A percentile compares a stretch with the other conserved stretches of the same genome.
These are phyloP conservation scores for Claviceps spartinae DNA, from an alignment of 2,329 filamentous ascomycete species.

Conservation along the genomic window DNA sequence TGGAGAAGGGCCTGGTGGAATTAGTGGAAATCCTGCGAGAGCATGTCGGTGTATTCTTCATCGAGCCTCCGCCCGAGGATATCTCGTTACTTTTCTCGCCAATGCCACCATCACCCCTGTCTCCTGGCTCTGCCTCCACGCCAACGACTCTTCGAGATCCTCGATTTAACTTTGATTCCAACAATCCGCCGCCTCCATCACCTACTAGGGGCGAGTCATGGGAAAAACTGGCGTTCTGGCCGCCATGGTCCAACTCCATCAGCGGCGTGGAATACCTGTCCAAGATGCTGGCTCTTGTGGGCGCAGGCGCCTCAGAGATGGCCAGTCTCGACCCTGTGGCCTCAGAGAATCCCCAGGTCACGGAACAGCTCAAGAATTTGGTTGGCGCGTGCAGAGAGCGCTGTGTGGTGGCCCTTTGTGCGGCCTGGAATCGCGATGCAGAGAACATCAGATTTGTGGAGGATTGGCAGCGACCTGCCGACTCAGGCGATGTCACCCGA, in stretches of 20 bases:
- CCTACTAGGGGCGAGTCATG: constrained; percentile 71
- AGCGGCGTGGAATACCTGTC: constrained; percentile 85
- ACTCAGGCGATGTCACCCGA: constrained; percentile 74
- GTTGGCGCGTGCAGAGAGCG: constrained; percentile 72
- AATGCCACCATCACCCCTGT: constrained; percentile 51
- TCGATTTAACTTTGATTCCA: constrained; percentile 67
- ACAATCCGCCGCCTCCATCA: constrained; percentile 61
- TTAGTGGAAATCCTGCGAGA: constrained; percentile 75
- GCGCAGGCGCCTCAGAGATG: constrained; percentile 79
- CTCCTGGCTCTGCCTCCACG: constrained; percentile 33
- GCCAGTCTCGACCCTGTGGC: constrained; percentile 57
- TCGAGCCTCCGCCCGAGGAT: constrained; percentile 79
- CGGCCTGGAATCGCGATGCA: constrained; percentile 85
- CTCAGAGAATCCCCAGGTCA: constrained; percentile 36
- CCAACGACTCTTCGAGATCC: constrained; percentile 51
- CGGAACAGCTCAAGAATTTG: constrained; percentile 62
- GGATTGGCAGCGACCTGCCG: constrained; percentile 77
- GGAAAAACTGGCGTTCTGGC: constrained; percentile 95
- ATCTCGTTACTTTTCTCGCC: constrained; percentile 80
- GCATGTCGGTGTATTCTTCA: constrained; percentile 68
- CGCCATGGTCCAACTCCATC: constrained; percentile 79
- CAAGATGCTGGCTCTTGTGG: constrained; percentile 67
- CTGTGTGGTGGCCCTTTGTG: constrained; percentile 71
- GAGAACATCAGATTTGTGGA: constrained; percentile 87
- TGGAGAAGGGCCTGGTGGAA: constrained; percentile 68